phyloP scores from a whole-genome alignment of 768 basidiomycete genomes.

The Tephrocybe sp. region DNA sequence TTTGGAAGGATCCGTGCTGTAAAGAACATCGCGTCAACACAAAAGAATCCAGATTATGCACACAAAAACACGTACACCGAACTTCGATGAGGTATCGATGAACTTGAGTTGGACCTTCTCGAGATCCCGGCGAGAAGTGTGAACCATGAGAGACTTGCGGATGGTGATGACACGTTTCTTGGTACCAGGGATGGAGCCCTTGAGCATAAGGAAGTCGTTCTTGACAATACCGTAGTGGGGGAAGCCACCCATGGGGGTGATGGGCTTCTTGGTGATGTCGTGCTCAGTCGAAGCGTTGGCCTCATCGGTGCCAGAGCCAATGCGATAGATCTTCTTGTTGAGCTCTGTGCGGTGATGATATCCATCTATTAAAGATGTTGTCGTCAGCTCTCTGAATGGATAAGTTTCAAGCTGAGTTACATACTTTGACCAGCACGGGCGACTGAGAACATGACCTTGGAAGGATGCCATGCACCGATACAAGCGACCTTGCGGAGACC shows the following conservation, averaged over 20 bases:
- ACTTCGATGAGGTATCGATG: slow-evolving; percentile 98
- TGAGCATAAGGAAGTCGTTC: slow-evolving; percentile 97
- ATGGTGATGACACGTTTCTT: slow-evolving; percentile 98
- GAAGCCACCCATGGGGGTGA: slow-evolving; percentile 99
- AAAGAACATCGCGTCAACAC: slow-evolving; percentile 11
- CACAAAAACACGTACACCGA: slow-evolving; percentile 64
- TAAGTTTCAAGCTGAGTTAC: slow-evolving; percentile 26
- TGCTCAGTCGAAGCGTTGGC: slow-evolving; percentile 91
- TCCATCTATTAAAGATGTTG: slow-evolving; percentile 54
- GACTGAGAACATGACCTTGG: slow-evolving; percentile 99
- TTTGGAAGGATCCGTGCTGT: slow-evolving; percentile 96
- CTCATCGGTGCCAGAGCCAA: slow-evolving; percentile 76
- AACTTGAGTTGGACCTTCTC: slow-evolving; percentile 99
- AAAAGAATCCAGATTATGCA: background rate
- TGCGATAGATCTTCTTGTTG: slow-evolving; percentile 99
- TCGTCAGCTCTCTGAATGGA: background rate
- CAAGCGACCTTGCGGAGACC: slow-evolving; percentile 99
- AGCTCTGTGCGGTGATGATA: slow-evolving; percentile 97
- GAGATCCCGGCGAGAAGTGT: slow-evolving; percentile 92
- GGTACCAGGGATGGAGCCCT: slow-evolving; percentile 93
- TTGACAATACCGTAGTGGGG: slow-evolving; percentile 98
- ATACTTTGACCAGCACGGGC: slow-evolving; percentile 99
- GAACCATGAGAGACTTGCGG: slow-evolving; percentile 95
- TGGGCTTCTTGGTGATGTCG: slow-evolving; percentile 89
- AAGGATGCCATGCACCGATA: slow-evolving; percentile 98